Evolutionary conservation across 495 filamentous ascomycete species (phyloP).

Genomic region (Penicillium chermesinum): DNA sequence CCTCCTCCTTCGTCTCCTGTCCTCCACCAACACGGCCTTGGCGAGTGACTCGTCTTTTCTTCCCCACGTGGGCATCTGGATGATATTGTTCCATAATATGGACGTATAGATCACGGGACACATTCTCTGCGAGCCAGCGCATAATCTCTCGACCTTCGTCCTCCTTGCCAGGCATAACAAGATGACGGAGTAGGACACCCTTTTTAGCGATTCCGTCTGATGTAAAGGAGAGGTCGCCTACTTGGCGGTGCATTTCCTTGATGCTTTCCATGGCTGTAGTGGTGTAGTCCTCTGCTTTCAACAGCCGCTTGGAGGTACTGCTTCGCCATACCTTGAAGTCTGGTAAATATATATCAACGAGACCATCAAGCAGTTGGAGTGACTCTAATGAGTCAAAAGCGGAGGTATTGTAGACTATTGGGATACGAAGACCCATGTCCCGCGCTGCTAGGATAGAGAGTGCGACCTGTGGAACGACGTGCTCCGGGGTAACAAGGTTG

Average conservation of each 20-base stretch:
- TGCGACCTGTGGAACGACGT: slow-evolving; percentile 73
- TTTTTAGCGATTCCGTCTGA: slow-evolving; percentile 69
- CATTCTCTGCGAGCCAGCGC: slow-evolving; percentile 59
- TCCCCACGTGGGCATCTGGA: slow-evolving; percentile 71
- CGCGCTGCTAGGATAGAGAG: slow-evolving; percentile 62
- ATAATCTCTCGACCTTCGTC: slow-evolving; percentile 65
- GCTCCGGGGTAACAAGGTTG: slow-evolving; percentile 72
- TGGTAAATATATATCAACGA: slow-evolving; percentile 73
- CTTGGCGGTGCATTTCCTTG: slow-evolving; percentile 69
- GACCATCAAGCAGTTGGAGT: slow-evolving; percentile 60
- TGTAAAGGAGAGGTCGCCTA: slow-evolving; percentile 72
- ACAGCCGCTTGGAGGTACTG: slow-evolving; percentile 56
- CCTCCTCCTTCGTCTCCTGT: slow-evolving; percentile 26
- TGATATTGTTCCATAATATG: slow-evolving; percentile 78
- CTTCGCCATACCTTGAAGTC: slow-evolving; percentile 74
- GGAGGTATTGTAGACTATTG: slow-evolving; percentile 75
- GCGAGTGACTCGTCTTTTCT: slow-evolving; percentile 38
- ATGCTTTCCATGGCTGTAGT: slow-evolving; percentile 63
- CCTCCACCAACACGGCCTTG: slow-evolving; percentile 10
- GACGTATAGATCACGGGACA: slow-evolving; percentile 64
- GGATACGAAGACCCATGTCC: slow-evolving; percentile 59
- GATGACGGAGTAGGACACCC: slow-evolving; percentile 65
- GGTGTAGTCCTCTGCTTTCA: slow-evolving; percentile 70
- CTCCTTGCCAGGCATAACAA: slow-evolving; percentile 73
- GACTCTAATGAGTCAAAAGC: slow-evolving; percentile 67